These are phyloP conservation scores for Brettanomyces custersianus DNA, from an alignment of 805 yeast genomes.

Conservation along the genomic window DNA sequence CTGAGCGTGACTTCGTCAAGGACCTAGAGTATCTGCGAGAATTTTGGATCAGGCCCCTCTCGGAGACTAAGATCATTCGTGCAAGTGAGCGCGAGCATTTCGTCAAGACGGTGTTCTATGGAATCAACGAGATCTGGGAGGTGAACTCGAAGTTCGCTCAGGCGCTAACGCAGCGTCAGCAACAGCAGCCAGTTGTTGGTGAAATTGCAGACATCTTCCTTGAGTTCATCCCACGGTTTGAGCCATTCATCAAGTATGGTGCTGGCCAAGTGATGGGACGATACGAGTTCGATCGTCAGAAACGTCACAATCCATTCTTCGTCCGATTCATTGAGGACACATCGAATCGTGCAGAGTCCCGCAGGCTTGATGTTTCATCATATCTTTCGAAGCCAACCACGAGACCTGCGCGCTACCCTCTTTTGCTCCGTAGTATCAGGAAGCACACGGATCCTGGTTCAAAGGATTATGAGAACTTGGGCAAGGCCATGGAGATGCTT, in stretches of 20 bases:
- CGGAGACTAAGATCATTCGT: conserved; percentile 81
- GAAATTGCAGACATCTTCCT: conserved; percentile 82
- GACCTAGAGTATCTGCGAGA: conserved; percentile 90
- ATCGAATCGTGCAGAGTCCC: conserved; percentile 72
- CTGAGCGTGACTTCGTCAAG: conserved; percentile 92
- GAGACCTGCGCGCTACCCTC: conserved; percentile 89
- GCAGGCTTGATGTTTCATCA: conserved; percentile 87
- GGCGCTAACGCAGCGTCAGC: conserved; percentile 80
- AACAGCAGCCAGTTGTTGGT: conserved; percentile 72
- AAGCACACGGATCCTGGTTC: conserved; percentile 73
- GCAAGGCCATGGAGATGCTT: conserved; percentile 66
- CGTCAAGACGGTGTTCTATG: conserved; percentile 84
- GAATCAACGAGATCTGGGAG: conserved; percentile 77
- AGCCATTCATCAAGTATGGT: conserved; percentile 87
- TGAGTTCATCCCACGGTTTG: conserved; percentile 78
- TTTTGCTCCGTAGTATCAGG: conserved; percentile 71
- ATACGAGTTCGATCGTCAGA: conserved; percentile 90
- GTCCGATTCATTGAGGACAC: conserved; percentile 91
- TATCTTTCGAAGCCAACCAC: conserved; percentile 93
- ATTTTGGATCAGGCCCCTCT: conserved; percentile 85
- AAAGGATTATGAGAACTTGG: conserved; percentile 61
- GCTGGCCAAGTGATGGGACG: conserved; percentile 94
- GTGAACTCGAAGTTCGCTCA: conserved; percentile 83
- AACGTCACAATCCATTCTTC: conserved; percentile 80
- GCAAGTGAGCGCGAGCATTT: conserved; percentile 85